phyloP scores from a whole-genome alignment of 768 basidiomycete species.

The Leccinum arenicola region DNA sequence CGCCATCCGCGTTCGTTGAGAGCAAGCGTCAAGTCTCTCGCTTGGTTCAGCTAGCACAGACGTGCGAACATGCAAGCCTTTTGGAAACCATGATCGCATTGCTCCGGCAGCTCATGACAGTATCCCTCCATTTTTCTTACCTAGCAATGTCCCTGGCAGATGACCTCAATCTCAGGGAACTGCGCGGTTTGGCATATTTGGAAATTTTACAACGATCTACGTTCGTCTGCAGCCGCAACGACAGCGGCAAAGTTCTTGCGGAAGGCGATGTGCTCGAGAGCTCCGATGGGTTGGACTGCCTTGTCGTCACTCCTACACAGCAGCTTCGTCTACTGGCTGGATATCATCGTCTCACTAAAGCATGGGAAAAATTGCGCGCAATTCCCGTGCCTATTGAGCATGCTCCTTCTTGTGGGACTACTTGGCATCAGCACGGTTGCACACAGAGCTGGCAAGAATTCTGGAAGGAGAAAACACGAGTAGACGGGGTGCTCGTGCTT shows the following conservation, averaged over 20 bases:
- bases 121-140: conserved; percentile 64
- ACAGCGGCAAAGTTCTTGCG: conserved; percentile 11
- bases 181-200: conserved; percentile 66
- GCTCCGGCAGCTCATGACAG: conserved; percentile 58
- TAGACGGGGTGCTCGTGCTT: conserved; percentile 56
- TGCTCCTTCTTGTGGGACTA: conserved; percentile 56
- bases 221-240: conserved; percentile 21
- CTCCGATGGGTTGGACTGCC: conserved; percentile 41
- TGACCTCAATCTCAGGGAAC: conserved; percentile 56
- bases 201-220: conserved; percentile 68
- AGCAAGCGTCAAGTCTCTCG: conserved; percentile 51
- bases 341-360: conserved; percentile 62
- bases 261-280: conserved; percentile 34
- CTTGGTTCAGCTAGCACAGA: conserved; percentile 63
- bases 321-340: conserved; percentile 66
- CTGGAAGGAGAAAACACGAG: conserved; percentile 72
- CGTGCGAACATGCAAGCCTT: conserved; percentile 60
- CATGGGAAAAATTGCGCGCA: conserved; percentile 63
- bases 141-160: conserved; percentile 73
- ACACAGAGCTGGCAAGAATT: conserved; percentile 74
- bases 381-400: conserved; percentile 64
- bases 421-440: conserved; percentile 73
- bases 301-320: conserved; percentile 55
- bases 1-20: conserved; percentile 37
- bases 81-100: conserved; percentile 57